Base-by-base conservation (phyloP, 1,139 yeast species). In the Blastobotrys serpentis region DNA sequence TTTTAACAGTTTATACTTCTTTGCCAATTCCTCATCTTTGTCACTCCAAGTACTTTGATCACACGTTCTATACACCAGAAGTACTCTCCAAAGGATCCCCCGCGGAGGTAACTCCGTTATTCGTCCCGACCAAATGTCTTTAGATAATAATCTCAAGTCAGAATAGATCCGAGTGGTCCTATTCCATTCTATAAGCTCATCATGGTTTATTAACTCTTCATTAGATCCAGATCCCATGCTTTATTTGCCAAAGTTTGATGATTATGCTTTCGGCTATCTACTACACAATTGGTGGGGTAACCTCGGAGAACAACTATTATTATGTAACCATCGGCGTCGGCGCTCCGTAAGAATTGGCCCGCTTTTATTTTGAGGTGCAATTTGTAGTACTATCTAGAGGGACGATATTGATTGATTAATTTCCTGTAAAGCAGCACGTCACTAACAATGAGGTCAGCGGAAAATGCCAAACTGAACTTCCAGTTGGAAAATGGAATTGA, bases 401-500 rank as follows among this genome's bases (percentile, higher is more conserved):
- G n/a, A n/a, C n/a, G n/a, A n/a, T n/a, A n/a, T n/a, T n/a, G n/a
- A n/a, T n/a, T n/a, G n/a, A n/a, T n/a, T n/a, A n/a, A n/a, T n/a
- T n/a, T n/a, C n/a, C n/a, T n/a, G n/a, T n/a, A n/a, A n/a, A n/a
- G n/a, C n/a, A n/a, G n/a, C n/a, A n/a, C n/a, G n/a, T n/a, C n/a
- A n/a, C n/a, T n/a, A n/a, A n/a, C n/a, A n/a, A 36, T 21, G 22
- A 19, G 23, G 10, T 4, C 40, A 36, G 21, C n/a, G 23, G 23
- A 36, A 14, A 36, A 17, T 36, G 50, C 47, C n/a, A 32, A 32
- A 14, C 17, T 26, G 19, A 76, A 79, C 19, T 66, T 66, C 51
- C 67, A 66, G 48, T 43, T 65, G 14, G 70, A 66, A 50, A 66
- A 66, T 50, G 50, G 55, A 18, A 54, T 66, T 36, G 52, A 51